phyloP scores from a whole-genome alignment of 2,329 filamentous ascomycete species.

The Cytospora piceae region DNA sequence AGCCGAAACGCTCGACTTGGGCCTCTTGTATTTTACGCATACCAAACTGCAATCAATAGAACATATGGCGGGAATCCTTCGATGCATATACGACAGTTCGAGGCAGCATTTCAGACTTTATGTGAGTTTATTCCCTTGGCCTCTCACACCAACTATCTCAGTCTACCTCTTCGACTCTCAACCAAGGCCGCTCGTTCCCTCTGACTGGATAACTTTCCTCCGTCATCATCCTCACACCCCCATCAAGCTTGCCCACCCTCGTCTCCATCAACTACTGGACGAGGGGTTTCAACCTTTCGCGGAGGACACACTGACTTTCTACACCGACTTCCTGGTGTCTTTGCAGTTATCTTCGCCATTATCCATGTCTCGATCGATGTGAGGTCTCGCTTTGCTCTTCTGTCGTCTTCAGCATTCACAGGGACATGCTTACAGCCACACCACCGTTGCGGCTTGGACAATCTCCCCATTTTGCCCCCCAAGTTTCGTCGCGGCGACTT shows the following conservation, averaged over 20 bases:
- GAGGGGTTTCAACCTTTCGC: neutral
- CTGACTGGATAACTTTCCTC: neutral
- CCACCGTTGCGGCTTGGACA: slow-evolving; percentile 24
- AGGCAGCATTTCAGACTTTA: neutral
- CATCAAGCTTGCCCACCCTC: slow-evolving; percentile 1
- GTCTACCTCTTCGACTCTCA: neutral
- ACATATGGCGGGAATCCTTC: slow-evolving; percentile 8
- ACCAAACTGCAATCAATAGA: slow-evolving; percentile 27
- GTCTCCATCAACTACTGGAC: neutral
- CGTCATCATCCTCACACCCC: neutral
- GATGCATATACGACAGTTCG: neutral
- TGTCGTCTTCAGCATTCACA: neutral
- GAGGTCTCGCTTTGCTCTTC: slow-evolving; percentile 8
- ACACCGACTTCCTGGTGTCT: neutral
- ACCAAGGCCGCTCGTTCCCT: neutral
- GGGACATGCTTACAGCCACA: slow-evolving; percentile 43
- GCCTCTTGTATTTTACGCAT: slow-evolving; percentile 17
- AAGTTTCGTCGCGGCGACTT: slow-evolving; percentile 23
- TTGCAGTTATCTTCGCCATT: neutral
- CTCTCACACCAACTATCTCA: neutral
- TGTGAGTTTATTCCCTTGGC: neutral
- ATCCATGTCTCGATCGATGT: neutral
- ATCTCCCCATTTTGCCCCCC: slow-evolving; percentile 11
- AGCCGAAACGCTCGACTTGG: neutral
- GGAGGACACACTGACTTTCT: neutral